Evolutionary conservation across 306 rosid genomes (phyloP), one percentile per base, ranked within the genome.

Genomic region (Citrullus mucosospermus): DNA sequence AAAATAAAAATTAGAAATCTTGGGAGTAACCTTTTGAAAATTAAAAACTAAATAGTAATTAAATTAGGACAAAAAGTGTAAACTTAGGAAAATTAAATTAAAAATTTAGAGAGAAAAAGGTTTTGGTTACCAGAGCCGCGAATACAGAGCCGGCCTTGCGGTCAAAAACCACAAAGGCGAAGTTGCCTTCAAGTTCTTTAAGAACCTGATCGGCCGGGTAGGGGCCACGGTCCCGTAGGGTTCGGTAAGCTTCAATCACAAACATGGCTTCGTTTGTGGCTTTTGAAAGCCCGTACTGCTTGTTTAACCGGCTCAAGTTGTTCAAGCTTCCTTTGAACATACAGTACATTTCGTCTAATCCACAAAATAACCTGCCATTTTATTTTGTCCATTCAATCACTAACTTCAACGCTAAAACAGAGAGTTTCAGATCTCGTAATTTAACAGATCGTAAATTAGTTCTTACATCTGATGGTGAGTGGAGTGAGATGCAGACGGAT

Each of bases 161-260:
- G 55, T 95, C 99, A 75, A 83, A 89, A 78, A 95, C 83, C 18
- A 95, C 86, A 82, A 95, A 95, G 58, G 89, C 97, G 82, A 92
- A 95, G 75, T 79, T 84, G 8, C 99, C 99, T 16, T 95, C 99
- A 20, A 95, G 89, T 25, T 91, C 93, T 60, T 88, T 89, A 18
- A 95, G 90, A 78, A 95, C 99, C 79, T 95, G 97, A 85, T 95
- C 96, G 9, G 99, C 99, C 0, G 97, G 99, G 84, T 95, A 95
- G 0, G 97, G 99, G 30, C 93, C 95, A 12, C 99, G 83, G 48
- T 95, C 99, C 0, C 99, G 88, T 28, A 95, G 96, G 13, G 99
- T 95, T 84, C 91, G 79, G 30, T 92, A 95, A 36, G 97, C 97
- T 84, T 92, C 90, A 6, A 70, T 90, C 78, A 95, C 87, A 41